Percentiles rank a stretch among this genome's conserved stretches.
phyloP scores from a whole-genome alignment of 1,284 basidiomycete genomes.

The Puccinia novopanici region DNA sequence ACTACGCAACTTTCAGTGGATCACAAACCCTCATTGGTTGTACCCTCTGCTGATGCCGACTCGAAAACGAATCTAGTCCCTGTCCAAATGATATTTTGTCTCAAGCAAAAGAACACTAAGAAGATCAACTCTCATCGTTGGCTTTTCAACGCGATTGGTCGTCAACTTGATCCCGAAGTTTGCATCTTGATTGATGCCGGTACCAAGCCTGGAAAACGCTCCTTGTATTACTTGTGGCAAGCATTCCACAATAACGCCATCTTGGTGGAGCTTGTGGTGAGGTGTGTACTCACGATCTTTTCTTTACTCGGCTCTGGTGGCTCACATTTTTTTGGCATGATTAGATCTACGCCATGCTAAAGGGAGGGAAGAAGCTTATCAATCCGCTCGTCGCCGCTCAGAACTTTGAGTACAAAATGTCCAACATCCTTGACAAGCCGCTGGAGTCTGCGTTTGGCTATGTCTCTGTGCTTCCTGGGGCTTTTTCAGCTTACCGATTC shows the following conservation, averaged over 20 bases:
- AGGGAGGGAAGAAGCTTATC: slow-evolving; percentile 83
- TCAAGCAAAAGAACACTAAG: slow-evolving; percentile 82
- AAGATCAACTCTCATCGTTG: slow-evolving; percentile 68
- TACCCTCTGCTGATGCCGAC: slow-evolving; percentile 72
- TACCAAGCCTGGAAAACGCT: slow-evolving; percentile 93
- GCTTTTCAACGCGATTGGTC: slow-evolving; percentile 95
- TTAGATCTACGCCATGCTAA: slow-evolving; percentile 92
- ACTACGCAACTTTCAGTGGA: slow-evolving; percentile 70
- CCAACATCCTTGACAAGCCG: slow-evolving; percentile 87
- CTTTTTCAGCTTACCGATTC: slow-evolving; percentile 91
- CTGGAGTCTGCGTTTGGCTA: slow-evolving; percentile 94
- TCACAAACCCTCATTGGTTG: slow-evolving; percentile 80
- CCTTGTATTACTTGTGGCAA: slow-evolving; percentile 96
- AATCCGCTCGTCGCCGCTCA: slow-evolving; percentile 81
- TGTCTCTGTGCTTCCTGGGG: slow-evolving; percentile 84
- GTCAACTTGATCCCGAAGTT: slow-evolving; percentile 80
- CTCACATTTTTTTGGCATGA: not conserved
- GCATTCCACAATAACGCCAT: slow-evolving; percentile 72
- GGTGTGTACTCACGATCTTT: slow-evolving; percentile 64
- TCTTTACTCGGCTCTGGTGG: not conserved
- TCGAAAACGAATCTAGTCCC: slow-evolving; percentile 81
- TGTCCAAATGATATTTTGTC: slow-evolving; percentile 91
- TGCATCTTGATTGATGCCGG: slow-evolving; percentile 91
- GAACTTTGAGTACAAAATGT: slow-evolving; percentile 99
- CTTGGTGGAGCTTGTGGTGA: slow-evolving; percentile 89